Conservation (phyloP, 2,329 filamentous ascomycete genomes). For the Fusarium heterosporum region DNA sequence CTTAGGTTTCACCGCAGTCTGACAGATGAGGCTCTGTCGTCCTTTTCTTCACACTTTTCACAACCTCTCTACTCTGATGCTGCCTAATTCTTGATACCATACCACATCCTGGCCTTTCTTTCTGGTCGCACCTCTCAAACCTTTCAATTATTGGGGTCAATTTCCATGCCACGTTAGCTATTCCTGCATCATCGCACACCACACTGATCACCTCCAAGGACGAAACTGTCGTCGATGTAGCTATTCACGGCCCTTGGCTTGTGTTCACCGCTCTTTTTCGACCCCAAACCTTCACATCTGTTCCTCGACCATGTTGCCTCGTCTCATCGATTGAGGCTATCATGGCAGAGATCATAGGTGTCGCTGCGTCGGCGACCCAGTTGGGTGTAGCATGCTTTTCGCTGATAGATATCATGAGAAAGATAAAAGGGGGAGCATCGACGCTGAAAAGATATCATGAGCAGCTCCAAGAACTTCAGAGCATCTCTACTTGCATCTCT, state of each 20-base stretch:
- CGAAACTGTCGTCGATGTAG: background rate
- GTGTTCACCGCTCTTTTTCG: constrained; percentile 20
- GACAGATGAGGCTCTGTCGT: constrained; percentile 33
- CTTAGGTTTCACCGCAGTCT: constrained; percentile 6
- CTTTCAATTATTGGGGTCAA: background rate
- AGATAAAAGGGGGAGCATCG: constrained; percentile 41
- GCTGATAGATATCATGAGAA: constrained; percentile 33
- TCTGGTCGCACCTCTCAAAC: constrained; percentile 8
- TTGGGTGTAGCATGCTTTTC: constrained; percentile 27
- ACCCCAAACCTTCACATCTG: background rate
- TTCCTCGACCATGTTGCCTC: constrained; percentile 4
- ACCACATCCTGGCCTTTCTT: background rate
- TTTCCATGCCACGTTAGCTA: constrained; percentile 30
- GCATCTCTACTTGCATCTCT: constrained; percentile 32
- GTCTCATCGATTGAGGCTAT: background rate
- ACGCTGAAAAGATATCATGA: constrained; percentile 33
- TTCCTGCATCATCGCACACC: constrained; percentile 28
- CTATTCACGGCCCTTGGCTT: background rate
- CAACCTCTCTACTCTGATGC: background rate
- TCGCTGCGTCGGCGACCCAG: constrained; percentile 38
- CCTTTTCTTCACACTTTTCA: background rate
- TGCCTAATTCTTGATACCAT: constrained; percentile 5
- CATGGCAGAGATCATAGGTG: constrained; percentile 44
- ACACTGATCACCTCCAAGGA: background rate
- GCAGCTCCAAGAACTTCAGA: constrained; percentile 40